Percentiles rank a stretch among this genome's conserved stretches.
Conservation (phyloP, 768 basidiomycete species). For the Leucocoprinus birnbaumii region DNA sequence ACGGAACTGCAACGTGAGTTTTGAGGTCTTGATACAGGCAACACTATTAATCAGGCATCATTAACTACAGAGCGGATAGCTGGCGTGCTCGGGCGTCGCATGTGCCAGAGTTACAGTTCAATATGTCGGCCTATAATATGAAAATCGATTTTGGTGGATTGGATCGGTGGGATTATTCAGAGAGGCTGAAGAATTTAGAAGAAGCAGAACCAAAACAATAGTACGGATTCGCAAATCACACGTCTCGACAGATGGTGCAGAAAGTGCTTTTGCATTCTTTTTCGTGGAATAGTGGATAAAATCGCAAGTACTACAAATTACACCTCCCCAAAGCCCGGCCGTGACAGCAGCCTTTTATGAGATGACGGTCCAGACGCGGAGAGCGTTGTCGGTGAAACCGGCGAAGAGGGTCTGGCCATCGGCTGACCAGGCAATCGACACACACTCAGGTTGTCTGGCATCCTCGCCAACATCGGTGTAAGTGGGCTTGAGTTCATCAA, state of each 20-base stretch:
- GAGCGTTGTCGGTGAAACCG: conserved; percentile 93
- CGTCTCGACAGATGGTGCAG: conserved; percentile 5
- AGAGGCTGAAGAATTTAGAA: conserved; percentile 62
- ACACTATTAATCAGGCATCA: not conserved
- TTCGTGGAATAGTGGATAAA: conserved; percentile 28
- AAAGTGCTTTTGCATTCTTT: conserved; percentile 28
- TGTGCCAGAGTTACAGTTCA: conserved; percentile 71
- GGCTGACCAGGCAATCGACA: conserved; percentile 97
- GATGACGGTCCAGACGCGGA: conserved; percentile 89
- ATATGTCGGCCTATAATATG: conserved; percentile 55
- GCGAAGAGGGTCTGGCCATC: conserved; percentile 97
- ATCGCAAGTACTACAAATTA: conserved; percentile 19
- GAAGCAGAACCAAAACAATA: conserved; percentile 36
- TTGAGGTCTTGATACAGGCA: not conserved
- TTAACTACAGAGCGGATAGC: conserved; percentile 64
- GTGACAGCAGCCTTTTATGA: conserved; percentile 39
- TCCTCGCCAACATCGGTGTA: conserved; percentile 75
- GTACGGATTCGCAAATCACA: conserved; percentile 2
- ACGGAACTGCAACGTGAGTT: conserved; percentile 77
- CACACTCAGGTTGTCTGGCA: conserved; percentile 83
- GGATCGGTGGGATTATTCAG: conserved; percentile 68
- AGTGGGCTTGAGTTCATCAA: conserved; percentile 97
- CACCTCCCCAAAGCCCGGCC: conserved; percentile 19
- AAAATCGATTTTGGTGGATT: conserved; percentile 74
- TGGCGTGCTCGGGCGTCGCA: conserved; percentile 74